Conservation (phyloP, 2,329 filamentous ascomycete species). For the Venturiaceae sp. region DNA sequence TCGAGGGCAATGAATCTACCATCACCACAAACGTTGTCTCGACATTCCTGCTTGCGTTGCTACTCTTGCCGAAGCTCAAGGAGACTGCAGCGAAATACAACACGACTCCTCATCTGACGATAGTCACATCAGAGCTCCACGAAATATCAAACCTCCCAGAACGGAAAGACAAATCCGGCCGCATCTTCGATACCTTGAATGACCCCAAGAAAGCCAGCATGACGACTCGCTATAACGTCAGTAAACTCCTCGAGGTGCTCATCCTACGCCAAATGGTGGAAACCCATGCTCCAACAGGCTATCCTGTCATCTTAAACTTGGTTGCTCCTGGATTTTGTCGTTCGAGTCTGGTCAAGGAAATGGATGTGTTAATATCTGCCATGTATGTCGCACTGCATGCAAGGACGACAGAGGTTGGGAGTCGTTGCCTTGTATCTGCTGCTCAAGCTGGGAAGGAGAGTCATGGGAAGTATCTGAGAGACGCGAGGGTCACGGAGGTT, state of each 20-base stretch:
- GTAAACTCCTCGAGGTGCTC: constrained; percentile 11
- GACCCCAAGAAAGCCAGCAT: constrained; percentile 10
- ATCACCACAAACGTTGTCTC: constrained; percentile 45
- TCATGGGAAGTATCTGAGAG: neutral
- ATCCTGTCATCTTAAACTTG: constrained; percentile 5
- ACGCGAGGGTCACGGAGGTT: neutral
- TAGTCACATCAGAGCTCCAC: constrained; percentile 36
- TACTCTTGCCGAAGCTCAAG: constrained; percentile 43
- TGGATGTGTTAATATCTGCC: neutral
- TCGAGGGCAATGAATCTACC: constrained; percentile 20
- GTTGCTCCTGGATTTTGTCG: constrained; percentile 11
- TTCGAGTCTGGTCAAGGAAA: constrained; percentile 8
- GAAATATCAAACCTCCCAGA: constrained; percentile 20
- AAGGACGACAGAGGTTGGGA: constrained; percentile 1
- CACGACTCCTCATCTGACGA: constrained; percentile 23
- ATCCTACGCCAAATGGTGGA: neutral
- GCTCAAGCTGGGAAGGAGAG: neutral
- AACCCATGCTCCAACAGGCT: neutral
- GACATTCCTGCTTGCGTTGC: constrained; percentile 39
- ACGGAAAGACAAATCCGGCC: neutral
- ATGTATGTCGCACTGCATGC: neutral
- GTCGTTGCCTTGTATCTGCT: neutral
- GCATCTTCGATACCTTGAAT: constrained; percentile 6
- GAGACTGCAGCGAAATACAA: constrained; percentile 24
- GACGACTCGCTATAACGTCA: constrained; percentile 12